Evolutionary conservation across 2,329 filamentous ascomycete species (phyloP), one percentile per base, ranked within the genome.

Genomic region (Graphilbum ipis-grandicollis): DNA sequence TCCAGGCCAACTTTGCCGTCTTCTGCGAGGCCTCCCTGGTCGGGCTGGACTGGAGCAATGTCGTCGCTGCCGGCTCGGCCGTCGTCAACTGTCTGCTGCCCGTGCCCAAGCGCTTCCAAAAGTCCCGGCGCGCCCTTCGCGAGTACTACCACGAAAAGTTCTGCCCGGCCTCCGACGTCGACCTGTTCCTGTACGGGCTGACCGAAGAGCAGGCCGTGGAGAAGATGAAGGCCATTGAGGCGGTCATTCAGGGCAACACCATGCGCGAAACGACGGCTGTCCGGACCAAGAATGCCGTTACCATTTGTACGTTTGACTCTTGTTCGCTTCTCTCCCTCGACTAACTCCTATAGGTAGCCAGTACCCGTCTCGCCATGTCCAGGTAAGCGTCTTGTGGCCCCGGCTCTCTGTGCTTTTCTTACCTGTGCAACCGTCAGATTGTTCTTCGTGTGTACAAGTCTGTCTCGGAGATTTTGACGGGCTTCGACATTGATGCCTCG

Each of bases 401-500:
- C 21, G 12, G 14, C n/a, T 5, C 19, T 12, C 17, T 29, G 9
- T 5, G 10, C 10, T 28, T 14, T 12, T 19, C 18, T 18, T 29
- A 17, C 12, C 26, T 12, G 8, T 28, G n/a, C 5, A 21, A 19
- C 33, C 33, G 5, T 17, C 42, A 88, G 63, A 84, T 93, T 47
- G 83, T 93, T 18, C 65, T 92, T 22, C 77, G 83, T 26, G 73
- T 90, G 28, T 92, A 93, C 60, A 82, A 83, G 49, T 85, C 77
- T 1, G 59, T 92, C 33, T 78, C 80, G 1, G 81, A 92, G 52
- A 86, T 93, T 26, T 64, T 93, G 19, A 84, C 83, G 3, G 84
- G 84, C 0, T 93, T 93, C 47, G 84, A 92, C 47, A 83, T 93
- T 34, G 83, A 90, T 51, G 85, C 79, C 51, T 79, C 81, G 1